phyloP scores from a whole-genome alignment of 805 yeast species.

The Suhomyces pyralidae region DNA sequence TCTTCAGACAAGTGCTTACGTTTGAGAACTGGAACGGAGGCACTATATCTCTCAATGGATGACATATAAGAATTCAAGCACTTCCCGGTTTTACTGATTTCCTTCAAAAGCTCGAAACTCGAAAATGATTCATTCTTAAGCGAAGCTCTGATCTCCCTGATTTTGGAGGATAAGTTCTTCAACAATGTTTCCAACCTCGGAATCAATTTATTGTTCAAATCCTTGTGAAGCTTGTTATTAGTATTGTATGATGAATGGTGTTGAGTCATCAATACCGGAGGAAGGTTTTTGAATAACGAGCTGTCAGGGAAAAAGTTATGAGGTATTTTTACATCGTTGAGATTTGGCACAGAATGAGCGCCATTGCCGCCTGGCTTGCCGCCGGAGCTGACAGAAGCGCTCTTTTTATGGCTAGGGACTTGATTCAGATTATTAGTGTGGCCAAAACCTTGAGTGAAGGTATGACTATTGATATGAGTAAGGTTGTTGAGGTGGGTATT shows the following conservation, averaged over 20 bases:
- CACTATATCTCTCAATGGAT: conserved; percentile 33
- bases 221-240: conserved; percentile 29
- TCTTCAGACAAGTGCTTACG: conserved; percentile 15
- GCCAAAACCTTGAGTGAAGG: not conserved
- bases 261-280: conserved; percentile 33
- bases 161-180: conserved; percentile 34
- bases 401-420: not conserved
- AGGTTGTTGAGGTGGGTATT: not conserved
- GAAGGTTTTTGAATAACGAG: conserved; percentile 25
- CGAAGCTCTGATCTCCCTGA: conserved; percentile 40
- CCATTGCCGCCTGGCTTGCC: not conserved
- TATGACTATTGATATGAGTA: not conserved
- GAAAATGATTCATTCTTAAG: conserved; percentile 42
- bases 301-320: conserved; percentile 23
- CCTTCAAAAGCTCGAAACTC: conserved; percentile 32
- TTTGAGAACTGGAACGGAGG: conserved; percentile 33
- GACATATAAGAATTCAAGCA: conserved; percentile 39
- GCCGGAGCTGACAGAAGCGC: not conserved
- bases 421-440: not conserved
- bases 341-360: not conserved
- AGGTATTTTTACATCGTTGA: conserved; percentile 19
- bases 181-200: conserved; percentile 36
- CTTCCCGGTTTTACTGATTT: conserved; percentile 58
- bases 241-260: conserved; percentile 28
- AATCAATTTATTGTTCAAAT: conserved; percentile 29